Evolutionary conservation across 371 early-diverging fungal genomes (phyloP).

Genomic region (Fennellomyces sp.): DNA sequence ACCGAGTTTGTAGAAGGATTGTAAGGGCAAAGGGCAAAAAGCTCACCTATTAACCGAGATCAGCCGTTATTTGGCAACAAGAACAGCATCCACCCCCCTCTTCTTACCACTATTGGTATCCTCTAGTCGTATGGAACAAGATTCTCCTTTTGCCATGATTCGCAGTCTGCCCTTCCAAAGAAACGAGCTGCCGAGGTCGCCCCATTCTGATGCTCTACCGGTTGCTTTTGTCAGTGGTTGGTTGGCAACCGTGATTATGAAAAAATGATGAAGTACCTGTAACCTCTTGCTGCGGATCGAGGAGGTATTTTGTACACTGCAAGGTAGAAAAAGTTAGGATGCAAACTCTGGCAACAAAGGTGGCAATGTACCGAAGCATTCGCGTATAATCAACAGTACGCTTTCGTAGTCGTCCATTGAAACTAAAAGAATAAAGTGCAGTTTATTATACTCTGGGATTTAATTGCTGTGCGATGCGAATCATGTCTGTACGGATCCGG

Average conservation of each 20-base stretch:
- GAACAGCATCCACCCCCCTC: neutral
- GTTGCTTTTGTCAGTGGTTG: neutral
- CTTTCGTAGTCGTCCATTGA: slow-evolving; percentile 74
- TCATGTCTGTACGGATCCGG: too few relatives aligned
- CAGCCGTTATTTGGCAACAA: neutral
- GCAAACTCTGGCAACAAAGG: too few relatives aligned
- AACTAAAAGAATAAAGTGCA: neutral
- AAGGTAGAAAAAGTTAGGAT: neutral
- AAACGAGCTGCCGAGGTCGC: slow-evolving; percentile 68
- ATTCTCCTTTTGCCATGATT: slow-evolving; percentile 69
- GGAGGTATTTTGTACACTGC: slow-evolving; percentile 84
- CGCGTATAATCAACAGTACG: slow-evolving; percentile 79
- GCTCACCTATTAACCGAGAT: slow-evolving; percentile 60
- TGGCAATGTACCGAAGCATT: slow-evolving; percentile 69
- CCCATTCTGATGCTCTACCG: slow-evolving; percentile 85
- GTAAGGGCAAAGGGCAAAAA: slow-evolving; percentile 87
- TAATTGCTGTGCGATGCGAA: too few relatives aligned
- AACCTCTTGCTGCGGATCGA: slow-evolving; percentile 72
- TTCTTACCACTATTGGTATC: slow-evolving; percentile 63
- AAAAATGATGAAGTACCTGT: slow-evolving; percentile 49
- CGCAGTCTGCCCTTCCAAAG: slow-evolving; percentile 88
- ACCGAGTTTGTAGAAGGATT: slow-evolving; percentile 74
- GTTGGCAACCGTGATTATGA: neutral
- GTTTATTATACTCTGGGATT: neutral
- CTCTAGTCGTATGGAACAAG: slow-evolving; percentile 80